phyloP scores from a whole-genome alignment of 345 rosid species.

The Boechera retrofracta region DNA sequence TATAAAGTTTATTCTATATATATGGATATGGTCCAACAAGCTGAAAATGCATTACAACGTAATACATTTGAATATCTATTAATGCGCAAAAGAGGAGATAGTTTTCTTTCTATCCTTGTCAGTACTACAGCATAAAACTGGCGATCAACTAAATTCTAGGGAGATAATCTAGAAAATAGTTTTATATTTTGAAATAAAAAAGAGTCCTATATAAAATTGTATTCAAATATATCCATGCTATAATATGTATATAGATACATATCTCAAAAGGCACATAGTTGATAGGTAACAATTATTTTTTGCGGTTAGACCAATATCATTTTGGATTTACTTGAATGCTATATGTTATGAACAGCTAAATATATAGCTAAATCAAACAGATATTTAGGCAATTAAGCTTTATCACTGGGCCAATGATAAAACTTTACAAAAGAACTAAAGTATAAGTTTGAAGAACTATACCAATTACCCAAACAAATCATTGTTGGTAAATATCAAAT shows the following conservation, averaged over 20 bases:
- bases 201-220: too few species aligned
- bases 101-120: too few species aligned
- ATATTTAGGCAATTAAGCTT: conserved; percentile 16
- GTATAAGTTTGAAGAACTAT: conserved; percentile 24
- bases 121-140: too few species aligned
- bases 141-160: background rate
- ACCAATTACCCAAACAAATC: conserved; percentile 42
- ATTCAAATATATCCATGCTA: background rate
- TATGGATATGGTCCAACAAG: background rate
- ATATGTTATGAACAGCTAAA: background rate
- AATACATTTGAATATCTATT: background rate
- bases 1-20: background rate
- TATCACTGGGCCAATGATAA: conserved; percentile 17
- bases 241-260: background rate
- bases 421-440: conserved; percentile 41
- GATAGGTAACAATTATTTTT: background rate
- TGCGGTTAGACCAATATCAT: background rate
- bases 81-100: too few species aligned
- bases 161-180: too few species aligned
- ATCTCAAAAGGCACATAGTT: background rate
- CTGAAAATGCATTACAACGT: background rate
- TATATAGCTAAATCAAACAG: conserved; percentile 14
- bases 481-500: conserved; percentile 40
- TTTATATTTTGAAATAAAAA: too few species aligned
- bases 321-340: background rate